phyloP scores from a whole-genome alignment of 139 green algal genomes.

The Desmodesmus armatus region DNA sequence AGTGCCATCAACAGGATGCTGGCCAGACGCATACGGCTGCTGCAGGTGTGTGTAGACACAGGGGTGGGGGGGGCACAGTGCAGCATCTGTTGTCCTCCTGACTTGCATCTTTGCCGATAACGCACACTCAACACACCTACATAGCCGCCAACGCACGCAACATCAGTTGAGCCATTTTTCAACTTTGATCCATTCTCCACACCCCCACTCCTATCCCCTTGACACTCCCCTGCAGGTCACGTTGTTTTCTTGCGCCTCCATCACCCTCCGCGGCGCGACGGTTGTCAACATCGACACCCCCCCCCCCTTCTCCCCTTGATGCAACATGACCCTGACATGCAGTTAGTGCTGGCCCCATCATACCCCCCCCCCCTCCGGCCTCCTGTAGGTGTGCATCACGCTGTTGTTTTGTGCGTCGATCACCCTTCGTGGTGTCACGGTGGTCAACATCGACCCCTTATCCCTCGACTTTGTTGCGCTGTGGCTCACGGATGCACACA shows the following conservation, averaged over 20 bases:
- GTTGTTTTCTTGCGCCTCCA: slow-evolving; percentile 42
- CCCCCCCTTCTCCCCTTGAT: not conserved
- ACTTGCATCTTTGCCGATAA: no score
- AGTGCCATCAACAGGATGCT: slow-evolving; percentile 57
- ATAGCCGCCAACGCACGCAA: no score
- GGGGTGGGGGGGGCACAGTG: no score
- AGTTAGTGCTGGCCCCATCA: not conserved
- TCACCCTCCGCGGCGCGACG: slow-evolving; percentile 41
- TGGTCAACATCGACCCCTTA: slow-evolving; percentile 50
- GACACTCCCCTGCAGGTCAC: no score
- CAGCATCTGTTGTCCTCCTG: no score
- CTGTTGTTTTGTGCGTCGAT: slow-evolving; percentile 46
- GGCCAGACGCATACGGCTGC: slow-evolving; percentile 42
- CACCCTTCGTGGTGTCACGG: slow-evolving; percentile 39
- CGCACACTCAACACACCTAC: no score
- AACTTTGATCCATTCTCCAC: no score
- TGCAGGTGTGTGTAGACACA: slow-evolving; percentile 55
- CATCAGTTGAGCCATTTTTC: no score
- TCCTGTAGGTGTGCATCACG: slow-evolving; percentile 48
- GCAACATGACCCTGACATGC: no score
- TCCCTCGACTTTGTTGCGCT: slow-evolving; percentile 57
- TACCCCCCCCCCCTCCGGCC: not conserved
- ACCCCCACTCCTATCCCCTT: no score
- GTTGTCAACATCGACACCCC: slow-evolving; percentile 43
- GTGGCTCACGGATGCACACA: slow-evolving; percentile 49